Conservation (phyloP, 75 land plant species). For the Cunninghamia lanceolata region DNA sequence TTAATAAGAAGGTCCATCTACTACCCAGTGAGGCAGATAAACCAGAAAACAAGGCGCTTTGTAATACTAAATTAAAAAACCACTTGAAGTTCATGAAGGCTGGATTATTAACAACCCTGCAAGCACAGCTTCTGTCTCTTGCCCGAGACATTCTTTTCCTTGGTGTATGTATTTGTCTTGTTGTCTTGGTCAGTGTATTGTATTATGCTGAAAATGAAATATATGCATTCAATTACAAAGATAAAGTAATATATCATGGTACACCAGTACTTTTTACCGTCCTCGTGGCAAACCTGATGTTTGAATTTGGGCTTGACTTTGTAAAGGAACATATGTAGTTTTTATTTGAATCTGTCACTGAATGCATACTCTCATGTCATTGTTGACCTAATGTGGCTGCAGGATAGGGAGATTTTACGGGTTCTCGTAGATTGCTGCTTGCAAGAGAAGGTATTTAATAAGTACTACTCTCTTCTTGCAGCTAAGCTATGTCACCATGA, state of each 20-base stretch:
- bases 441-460: constrained; percentile 86
- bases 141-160: neutral
- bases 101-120: neutral
- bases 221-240: neutral
- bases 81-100: neutral
- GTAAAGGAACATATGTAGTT: neutral
- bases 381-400: constrained; percentile 5
- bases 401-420: constrained; percentile 95
- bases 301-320: neutral
- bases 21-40: neutral
- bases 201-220: neutral
- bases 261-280: neutral
- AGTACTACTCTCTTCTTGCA: constrained; percentile 83
- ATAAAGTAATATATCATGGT: neutral
- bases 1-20: neutral
- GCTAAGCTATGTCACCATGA: constrained; percentile 86
- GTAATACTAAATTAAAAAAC: too few relatives aligned
- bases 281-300: neutral
- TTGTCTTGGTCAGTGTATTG: neutral
- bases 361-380: neutral
- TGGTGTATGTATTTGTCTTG: neutral
- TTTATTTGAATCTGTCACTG: neutral
- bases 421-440: constrained; percentile 93
- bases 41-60: neutral
- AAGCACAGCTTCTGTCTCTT: neutral